phyloP scores from a whole-genome alignment of 192 early-diverging fungal genomes.

The Coemansia sp. region DNA sequence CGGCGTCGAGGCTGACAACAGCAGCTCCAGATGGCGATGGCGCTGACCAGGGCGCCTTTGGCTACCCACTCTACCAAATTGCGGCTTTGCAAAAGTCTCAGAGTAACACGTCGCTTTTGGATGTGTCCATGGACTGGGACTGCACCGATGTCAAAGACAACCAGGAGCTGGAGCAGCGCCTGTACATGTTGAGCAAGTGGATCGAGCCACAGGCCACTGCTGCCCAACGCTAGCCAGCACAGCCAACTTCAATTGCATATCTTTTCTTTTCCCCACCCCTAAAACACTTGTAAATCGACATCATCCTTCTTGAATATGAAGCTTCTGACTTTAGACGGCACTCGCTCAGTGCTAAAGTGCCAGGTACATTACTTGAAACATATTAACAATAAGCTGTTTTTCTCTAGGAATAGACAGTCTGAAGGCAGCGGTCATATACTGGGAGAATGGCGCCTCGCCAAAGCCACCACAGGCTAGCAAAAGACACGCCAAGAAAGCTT shows the following conservation, averaged over 20 bases:
- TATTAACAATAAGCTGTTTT: not conserved
- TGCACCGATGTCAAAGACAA: conserved; percentile 51
- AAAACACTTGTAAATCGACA: conserved; percentile 7
- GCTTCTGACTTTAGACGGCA: too few relatives aligned
- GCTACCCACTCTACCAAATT: conserved; percentile 51
- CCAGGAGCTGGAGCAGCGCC: conserved; percentile 52
- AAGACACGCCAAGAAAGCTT: conserved; percentile 11
- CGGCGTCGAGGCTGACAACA: conserved; percentile 24
- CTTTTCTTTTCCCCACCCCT: not conserved
- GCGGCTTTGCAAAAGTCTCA: conserved; percentile 38
- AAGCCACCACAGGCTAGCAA: conserved; percentile 34
- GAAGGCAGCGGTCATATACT: conserved; percentile 1
- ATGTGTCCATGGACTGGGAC: conserved; percentile 50
- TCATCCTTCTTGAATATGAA: not conserved
- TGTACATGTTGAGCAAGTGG: conserved; percentile 54
- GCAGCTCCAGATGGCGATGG: not conserved
- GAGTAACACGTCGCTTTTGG: conserved; percentile 19
- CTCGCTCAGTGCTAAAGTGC: not conserved
- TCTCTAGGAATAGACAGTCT: not conserved
- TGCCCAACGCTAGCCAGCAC: not conserved
- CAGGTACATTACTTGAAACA: not conserved
- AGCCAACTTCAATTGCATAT: not conserved
- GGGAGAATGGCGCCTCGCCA: not conserved
- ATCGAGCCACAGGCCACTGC: conserved; percentile 30
- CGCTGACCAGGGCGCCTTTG: conserved; percentile 26